Percentiles rank a stretch among this genome's conserved stretches.
Evolutionary conservation across 2,329 filamentous ascomycete genomes (phyloP).

Genomic region (Rachicladosporium sp.): DNA sequence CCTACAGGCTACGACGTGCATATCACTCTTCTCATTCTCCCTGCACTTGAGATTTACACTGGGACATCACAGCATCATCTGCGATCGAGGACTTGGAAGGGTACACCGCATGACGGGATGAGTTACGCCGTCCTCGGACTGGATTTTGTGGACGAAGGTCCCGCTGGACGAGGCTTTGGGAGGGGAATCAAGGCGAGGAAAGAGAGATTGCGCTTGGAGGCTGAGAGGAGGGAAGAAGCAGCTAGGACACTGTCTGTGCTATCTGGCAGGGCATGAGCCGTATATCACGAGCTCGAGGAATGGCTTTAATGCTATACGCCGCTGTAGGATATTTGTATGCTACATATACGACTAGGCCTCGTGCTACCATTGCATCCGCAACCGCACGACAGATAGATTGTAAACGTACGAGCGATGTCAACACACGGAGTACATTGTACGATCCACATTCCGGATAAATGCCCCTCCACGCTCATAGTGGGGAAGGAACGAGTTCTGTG

Average conservation of each 20-base stretch:
- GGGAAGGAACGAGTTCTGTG: too few relatives aligned
- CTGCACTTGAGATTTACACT: conserved; percentile 63
- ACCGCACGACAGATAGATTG: too few relatives aligned
- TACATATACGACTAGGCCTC: too few relatives aligned
- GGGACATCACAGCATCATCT: conserved; percentile 68
- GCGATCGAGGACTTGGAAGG: conserved; percentile 64
- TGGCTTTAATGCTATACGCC: too few relatives aligned
- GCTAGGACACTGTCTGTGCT: conserved; percentile 15
- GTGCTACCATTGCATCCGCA: too few relatives aligned
- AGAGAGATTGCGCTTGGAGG: conserved; percentile 33
- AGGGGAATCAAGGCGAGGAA: conserved; percentile 37
- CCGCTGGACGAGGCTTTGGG: conserved; percentile 33
- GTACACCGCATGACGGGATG: conserved; percentile 59
- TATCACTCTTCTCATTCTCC: conserved; percentile 74
- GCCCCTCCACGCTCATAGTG: too few relatives aligned
- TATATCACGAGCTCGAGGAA: too few relatives aligned
- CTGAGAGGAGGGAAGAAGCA: conserved; percentile 20
- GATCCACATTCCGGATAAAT: too few relatives aligned
- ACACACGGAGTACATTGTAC: too few relatives aligned
- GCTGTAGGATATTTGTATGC: too few relatives aligned
- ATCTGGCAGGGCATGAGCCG: too few relatives aligned
- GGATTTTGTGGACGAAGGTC: conserved; percentile 72
- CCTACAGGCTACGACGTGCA: conserved; percentile 67
- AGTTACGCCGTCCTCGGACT: conserved; percentile 76
- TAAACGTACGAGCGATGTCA: too few relatives aligned